Evolutionary conservation across 2,329 filamentous ascomycete genomes (phyloP), one percentile per base, ranked within the genome.

Genomic region (Golovinomyces cichoracearum): DNA sequence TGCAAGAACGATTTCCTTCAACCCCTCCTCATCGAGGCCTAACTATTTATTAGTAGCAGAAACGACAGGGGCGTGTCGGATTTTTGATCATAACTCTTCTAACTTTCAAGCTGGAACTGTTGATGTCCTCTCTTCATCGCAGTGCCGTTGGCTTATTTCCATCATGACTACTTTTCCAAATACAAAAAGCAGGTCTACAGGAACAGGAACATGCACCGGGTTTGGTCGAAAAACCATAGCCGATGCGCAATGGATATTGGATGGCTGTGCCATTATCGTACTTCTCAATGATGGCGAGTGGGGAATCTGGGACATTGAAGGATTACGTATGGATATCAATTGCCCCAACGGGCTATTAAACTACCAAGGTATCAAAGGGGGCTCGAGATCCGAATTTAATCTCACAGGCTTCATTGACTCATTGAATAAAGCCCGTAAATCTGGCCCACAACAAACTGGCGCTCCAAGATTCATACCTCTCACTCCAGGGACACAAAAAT

Each of bases 231-330:
- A 78, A 55, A 69, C 69, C 0, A 68, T 79, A n/a, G 60, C 78
- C 13, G 74, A 74, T 45, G 72, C 75, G 0, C 67, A 69, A 4
- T 79, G 76, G 76, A 69, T 78, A 45, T 65, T 69, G 1, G 69
- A 71, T 50, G 76, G 76, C 9, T 67, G 70, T 44, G 74, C 75
- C 4, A 63, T 79, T 25, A 62, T 79, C 37, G 65, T 67, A 0
- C 63, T 79, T 2, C 63, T 78, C 3, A 70, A 71, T 0, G 76
- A 79, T 54, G 76, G 75, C 5, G 74, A 75, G 58, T 79, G 76
- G 76, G 76, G 73, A 13, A 71, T 79, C 29, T 79, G 75, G 75
- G 75, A 79, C 55, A 66, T 79, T 41, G 72, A 78, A 52, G 72
- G 27, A 12, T 41, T 23, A 21, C n/a, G 73, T 6, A 66, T 66